Base-by-base conservation (phyloP, 2,329 filamentous ascomycete genomes). In the Trichoderma sp. region DNA sequence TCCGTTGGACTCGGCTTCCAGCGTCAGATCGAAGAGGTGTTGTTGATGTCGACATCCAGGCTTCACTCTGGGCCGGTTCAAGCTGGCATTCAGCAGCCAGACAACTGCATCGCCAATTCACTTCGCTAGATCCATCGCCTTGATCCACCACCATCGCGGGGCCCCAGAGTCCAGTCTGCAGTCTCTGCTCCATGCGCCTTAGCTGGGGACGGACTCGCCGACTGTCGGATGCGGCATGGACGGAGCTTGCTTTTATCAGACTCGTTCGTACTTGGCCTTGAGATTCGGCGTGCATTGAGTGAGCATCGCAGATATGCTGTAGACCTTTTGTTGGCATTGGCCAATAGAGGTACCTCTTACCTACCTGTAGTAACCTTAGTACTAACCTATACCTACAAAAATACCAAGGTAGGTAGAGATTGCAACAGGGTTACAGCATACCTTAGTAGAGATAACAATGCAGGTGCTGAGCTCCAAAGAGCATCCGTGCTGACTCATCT, bases 201-300 rank as follows among this genome's bases (percentile, higher is more conserved):
- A 54, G 27, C 52, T 32, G 60, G 67, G 39, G 39, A 45, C 39
- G 39, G 70, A 13, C 67, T 86, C 63, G 75, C 81, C 71, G 83
- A 89, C 32, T 89, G 45, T 75, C 61, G 27, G 35, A 56, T 65
- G 52, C 37, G 61, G 61, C 34, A 22, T 57, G 22, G 61, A 34
- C 50, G 61, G 60, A 32, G 61, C 50, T 42, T 37, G 17, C n/a
- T n/a, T 19, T 42, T n/a, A 15, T 34, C 25, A 42, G 61, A 27
- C 25, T 15, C 13, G 12, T 32, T 17, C 5, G 22, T 34, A 37
- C n/a, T 34, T 17, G 17, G 27, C 19, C 5, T 39, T 45, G 2
- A n/a, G 19, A n/a, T 45, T n/a, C n/a, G 39, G 39, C 39, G 10
- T 45, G 19, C 9, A n/a, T 12, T 45, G n/a, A n/a, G n/a, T n/a